These are phyloP conservation scores for Quaeritorhiza haematococci DNA, from an alignment of 371 early-diverging fungal genomes.

Conservation along the genomic window DNA sequence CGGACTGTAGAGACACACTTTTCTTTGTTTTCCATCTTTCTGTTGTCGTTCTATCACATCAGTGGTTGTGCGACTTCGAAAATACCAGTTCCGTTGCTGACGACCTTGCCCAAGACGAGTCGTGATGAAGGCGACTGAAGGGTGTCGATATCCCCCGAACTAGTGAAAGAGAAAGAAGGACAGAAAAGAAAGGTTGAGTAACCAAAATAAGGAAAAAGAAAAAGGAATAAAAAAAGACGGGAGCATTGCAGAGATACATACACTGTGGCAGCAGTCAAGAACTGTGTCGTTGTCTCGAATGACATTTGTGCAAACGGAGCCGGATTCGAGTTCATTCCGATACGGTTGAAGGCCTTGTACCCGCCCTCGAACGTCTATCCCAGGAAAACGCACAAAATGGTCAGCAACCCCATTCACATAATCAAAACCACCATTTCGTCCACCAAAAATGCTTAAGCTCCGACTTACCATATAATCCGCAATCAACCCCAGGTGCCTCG, in stretches of 20 bases:
- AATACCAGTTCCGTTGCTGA: slow-evolving; percentile 90
- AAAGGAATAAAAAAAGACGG: background rate
- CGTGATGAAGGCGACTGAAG: slow-evolving; percentile 87
- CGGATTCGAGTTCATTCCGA: slow-evolving; percentile 85
- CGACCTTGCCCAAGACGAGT: slow-evolving; percentile 90
- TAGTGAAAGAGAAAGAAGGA: background rate
- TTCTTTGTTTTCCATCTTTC: too few species aligned
- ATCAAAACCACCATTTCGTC: slow-evolving; percentile 19
- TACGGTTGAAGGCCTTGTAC: slow-evolving; percentile 95
- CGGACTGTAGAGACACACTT: too few species aligned
- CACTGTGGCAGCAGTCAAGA: slow-evolving; percentile 87
- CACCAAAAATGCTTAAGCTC: background rate
- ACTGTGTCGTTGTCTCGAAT: slow-evolving; percentile 92
- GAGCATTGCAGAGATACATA: slow-evolving; percentile 43
- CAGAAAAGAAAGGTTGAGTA: too few species aligned
- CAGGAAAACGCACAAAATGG: background rate
- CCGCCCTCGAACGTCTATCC: slow-evolving; percentile 92
- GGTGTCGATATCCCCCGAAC: slow-evolving; percentile 78
- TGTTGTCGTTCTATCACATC: background rate
- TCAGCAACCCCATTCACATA: background rate
- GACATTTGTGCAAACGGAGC: slow-evolving; percentile 96
- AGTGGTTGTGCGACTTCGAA: slow-evolving; percentile 76
- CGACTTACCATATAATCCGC: slow-evolving; percentile 94
- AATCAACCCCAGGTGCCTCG: slow-evolving; percentile 93
- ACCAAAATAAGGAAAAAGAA: too few species aligned